Conservation (phyloP, 768 basidiomycete species). For the Dictyophora rubrovolvata region DNA sequence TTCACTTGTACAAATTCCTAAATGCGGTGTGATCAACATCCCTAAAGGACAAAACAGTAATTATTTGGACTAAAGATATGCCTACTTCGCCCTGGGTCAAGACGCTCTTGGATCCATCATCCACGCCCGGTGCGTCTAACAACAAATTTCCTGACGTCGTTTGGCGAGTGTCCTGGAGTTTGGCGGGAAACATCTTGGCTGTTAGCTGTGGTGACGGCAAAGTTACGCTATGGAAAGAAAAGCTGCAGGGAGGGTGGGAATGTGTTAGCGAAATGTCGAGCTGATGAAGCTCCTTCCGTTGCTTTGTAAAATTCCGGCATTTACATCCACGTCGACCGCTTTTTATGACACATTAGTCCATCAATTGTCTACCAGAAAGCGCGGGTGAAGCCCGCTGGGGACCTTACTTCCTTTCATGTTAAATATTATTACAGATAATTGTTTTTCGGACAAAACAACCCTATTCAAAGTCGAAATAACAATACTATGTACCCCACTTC, state of each 20-base stretch:
- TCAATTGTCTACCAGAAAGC: too few species aligned
- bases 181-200: conserved; percentile 91
- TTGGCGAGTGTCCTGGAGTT: conserved; percentile 98
- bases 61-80: conserved; percentile 85
- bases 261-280: conserved; percentile 93
- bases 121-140: conserved; percentile 33
- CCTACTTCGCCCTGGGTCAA: conserved; percentile 69
- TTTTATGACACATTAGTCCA: too few species aligned
- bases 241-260: conserved; percentile 89
- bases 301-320: too few species aligned
- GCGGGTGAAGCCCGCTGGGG: too few species aligned
- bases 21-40: background rate
- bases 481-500: too few species aligned
- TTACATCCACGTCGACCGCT: too few species aligned
- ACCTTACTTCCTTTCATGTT: too few species aligned
- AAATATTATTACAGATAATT: too few species aligned
- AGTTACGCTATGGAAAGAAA: conserved; percentile 98
- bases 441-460: too few species aligned
- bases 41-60: conserved; percentile 65
- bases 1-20: too few species aligned
- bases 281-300: too few species aligned
- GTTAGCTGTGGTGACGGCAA: conserved; percentile 98
- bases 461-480: too few species aligned
- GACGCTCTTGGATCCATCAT: conserved; percentile 66
- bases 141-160: conserved; percentile 95